These are phyloP conservation scores for Cynanchum wilfordii DNA, from an alignment of 257 asterid species.

Conservation along the genomic window DNA sequence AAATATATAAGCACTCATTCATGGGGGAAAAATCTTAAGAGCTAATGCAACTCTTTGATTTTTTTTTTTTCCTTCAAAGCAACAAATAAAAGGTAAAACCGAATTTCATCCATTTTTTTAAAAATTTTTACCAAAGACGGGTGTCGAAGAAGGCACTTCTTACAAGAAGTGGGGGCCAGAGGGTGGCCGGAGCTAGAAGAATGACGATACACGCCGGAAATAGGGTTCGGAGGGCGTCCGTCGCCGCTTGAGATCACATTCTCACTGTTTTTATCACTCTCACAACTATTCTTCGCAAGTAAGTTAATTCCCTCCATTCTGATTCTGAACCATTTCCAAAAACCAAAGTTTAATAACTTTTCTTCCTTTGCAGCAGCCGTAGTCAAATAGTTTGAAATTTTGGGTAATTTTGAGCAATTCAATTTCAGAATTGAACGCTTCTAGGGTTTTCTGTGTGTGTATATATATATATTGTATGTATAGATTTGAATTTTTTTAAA, in stretches of 20 bases:
- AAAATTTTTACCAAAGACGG: constrained; percentile 51
- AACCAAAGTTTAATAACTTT: background rate
- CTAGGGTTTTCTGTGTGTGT: constrained; percentile 15
- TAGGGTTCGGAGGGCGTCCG: constrained; percentile 67
- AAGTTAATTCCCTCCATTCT: constrained; percentile 78
- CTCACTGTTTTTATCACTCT: constrained; percentile 22
- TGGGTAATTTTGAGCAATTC: background rate
- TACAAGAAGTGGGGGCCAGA: constrained; percentile 27
- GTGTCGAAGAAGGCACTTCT: constrained; percentile 56
- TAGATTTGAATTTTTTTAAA: background rate
- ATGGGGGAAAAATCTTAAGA: background rate
- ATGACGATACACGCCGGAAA: constrained; percentile 42
- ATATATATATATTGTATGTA: background rate
- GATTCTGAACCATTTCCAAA: constrained; percentile 55
- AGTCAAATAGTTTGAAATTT: background rate
- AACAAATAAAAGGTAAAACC: background rate
- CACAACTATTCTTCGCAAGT: constrained; percentile 38
- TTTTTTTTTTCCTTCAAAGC: background rate
- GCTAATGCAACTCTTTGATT: background rate
- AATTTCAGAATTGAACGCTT: background rate
- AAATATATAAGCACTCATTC: background rate
- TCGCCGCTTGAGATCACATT: constrained; percentile 45
- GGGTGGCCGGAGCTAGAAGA: constrained; percentile 33
- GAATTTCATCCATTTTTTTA: constrained; percentile 6
- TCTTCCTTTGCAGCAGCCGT: background rate